Evolutionary conservation across 2,329 filamentous ascomycete species (phyloP).

Genomic region (Colletotrichum sp.): DNA sequence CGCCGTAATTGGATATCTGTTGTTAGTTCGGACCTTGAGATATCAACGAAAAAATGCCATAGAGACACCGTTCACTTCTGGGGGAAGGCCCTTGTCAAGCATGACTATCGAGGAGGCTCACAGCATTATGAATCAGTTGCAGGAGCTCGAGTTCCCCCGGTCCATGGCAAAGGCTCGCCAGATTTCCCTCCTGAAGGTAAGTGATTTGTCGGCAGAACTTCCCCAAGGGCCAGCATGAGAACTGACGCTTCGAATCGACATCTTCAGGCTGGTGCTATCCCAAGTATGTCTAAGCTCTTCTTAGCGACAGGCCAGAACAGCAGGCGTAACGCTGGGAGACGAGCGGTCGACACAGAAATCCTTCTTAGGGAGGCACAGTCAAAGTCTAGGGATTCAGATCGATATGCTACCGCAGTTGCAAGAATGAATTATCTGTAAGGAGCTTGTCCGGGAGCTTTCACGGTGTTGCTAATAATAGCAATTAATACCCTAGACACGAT

Average conservation of each 20-base stretch:
- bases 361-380: conserved; percentile 53
- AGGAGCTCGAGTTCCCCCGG: conserved; percentile 60
- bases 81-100: background rate
- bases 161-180: conserved; percentile 54
- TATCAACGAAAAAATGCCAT: background rate
- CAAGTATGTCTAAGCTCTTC: conserved; percentile 55
- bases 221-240: background rate
- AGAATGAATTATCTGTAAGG: conserved; percentile 65
- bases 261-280: conserved; percentile 52
- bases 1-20: background rate
- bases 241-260: background rate
- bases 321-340: conserved; percentile 47
- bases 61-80: background rate
- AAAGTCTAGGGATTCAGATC: conserved; percentile 45
- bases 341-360: conserved; percentile 55
- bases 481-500: conserved; percentile 41
- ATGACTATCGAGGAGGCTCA: conserved; percentile 14
- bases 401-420: conserved; percentile 56
- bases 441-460: background rate
- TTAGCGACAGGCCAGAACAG: conserved; percentile 54
- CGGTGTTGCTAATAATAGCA: background rate
- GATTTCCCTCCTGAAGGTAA: conserved; percentile 63
- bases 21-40: background rate
- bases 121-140: conserved; percentile 47
- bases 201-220: background rate